Conservation (phyloP, 192 early-diverging fungal species). For the Backusella westeae region DNA sequence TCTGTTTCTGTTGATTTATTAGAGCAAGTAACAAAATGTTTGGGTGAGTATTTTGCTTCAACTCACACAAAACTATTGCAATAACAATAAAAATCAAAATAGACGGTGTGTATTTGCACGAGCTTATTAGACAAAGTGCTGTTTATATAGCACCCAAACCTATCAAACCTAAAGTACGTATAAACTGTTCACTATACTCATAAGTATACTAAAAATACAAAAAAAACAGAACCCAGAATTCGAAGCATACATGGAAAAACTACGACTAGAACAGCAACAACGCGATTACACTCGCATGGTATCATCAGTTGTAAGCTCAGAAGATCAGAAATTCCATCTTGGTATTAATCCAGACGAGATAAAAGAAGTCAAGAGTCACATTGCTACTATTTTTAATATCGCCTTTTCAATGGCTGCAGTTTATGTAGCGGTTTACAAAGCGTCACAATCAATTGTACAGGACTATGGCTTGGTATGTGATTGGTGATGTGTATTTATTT, state of each 20-base stretch:
- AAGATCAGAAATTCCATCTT: slow-evolving; percentile 12
- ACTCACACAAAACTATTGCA: neutral
- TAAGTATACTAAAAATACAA: neutral
- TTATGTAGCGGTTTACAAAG: slow-evolving; percentile 19
- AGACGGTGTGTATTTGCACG: slow-evolving; percentile 19
- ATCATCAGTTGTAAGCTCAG: slow-evolving; percentile 11
- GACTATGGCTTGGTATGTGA: slow-evolving; percentile 26
- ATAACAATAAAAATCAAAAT: neutral
- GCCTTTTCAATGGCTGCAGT: slow-evolving; percentile 28
- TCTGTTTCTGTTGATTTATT: neutral
- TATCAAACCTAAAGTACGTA: slow-evolving; percentile 6
- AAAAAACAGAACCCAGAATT: slow-evolving; percentile 24
- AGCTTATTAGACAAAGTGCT: slow-evolving; percentile 9
- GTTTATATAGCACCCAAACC: slow-evolving; percentile 19
- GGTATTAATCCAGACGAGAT: slow-evolving; percentile 10
- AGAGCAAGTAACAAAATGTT: neutral
- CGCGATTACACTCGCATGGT: slow-evolving; percentile 18
- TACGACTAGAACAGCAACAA: slow-evolving; percentile 14
- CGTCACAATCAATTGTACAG: slow-evolving; percentile 10
- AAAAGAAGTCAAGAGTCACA: slow-evolving; percentile 18
- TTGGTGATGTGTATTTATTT: neutral
- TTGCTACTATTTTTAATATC: slow-evolving; percentile 27
- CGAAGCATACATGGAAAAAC: slow-evolving; percentile 22
- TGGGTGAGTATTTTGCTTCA: neutral
- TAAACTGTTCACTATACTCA: neutral